Base-by-base conservation (phyloP, 192 early-diverging fungal genomes). In the Backusella mclennaniae region DNA sequence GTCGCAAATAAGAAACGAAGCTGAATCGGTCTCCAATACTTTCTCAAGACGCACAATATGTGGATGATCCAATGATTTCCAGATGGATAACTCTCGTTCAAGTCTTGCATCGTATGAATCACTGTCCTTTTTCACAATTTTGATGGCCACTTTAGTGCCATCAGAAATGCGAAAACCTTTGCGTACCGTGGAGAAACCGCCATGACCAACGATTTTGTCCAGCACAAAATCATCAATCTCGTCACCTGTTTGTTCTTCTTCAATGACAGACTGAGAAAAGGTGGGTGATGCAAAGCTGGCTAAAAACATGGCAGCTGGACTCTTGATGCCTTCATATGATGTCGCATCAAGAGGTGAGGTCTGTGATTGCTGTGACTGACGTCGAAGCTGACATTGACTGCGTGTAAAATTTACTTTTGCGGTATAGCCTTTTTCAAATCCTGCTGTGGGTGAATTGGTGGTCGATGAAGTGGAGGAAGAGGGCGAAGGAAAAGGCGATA, bases 151-250 rank as follows among this genome's bases (percentile, higher is more conserved):
- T 46, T 74, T 83, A 66, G 80, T 79, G n/a, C 53, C 63, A 72
- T 84, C 78, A 49, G 81, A 83, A 17, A 87, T 85, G 35, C 79
- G 80, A 69, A 46, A 81, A 21, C 87, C 94, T 79, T 92, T 87
- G 66, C 90, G 91, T 17, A 95, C 94, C 35, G 85, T 76, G 4
- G 92, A 92, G 74, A 94, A 95, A 26, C 91, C 90, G 35, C 94
- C 94, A 53, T 85, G 79, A 8, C 93, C 94, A 76, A 95, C 86
- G 26, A 90, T 78, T 53, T 85, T 84, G 69, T 89, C 89, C 33
- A 95, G 82, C 17, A 90, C 78, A 74, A 88, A 95, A 67, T 92
- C 87, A 21, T 90, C 91, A 26, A 94, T 86, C 70, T 91, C 86
- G 74, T 94, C 92, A 38, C 92, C 94, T 67, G 90, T 89, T 33